A percentile compares a stretch with the other conserved stretches of the same genome.
Conservation (phyloP, 2,329 filamentous ascomycete genomes). For the Aaosphaeria arxii region DNA sequence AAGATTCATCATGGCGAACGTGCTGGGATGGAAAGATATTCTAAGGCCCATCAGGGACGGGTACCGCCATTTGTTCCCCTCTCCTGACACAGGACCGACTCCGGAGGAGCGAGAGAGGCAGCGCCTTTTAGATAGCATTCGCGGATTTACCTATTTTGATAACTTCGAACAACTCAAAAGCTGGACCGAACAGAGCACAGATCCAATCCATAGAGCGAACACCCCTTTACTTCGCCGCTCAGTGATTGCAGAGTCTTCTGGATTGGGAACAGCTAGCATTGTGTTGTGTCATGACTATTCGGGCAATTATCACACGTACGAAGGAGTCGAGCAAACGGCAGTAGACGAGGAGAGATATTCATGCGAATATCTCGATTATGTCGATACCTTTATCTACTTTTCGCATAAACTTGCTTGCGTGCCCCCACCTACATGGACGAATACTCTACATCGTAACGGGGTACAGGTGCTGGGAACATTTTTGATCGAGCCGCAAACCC, state of each 20-base stretch:
- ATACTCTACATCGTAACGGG: conserved; percentile 47
- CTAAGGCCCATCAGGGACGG: conserved; percentile 39
- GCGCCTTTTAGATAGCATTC: conserved; percentile 28
- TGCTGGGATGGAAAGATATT: conserved; percentile 38
- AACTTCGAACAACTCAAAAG: conserved; percentile 37
- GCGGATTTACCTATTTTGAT: conserved; percentile 42
- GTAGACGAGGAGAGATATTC: conserved; percentile 35
- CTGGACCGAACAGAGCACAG: conserved; percentile 30
- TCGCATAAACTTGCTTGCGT: conserved; percentile 46
- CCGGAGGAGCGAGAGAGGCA: conserved; percentile 29
- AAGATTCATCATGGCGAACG: conserved; percentile 12
- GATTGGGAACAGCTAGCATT: conserved; percentile 16
- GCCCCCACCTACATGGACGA: conserved; percentile 46
- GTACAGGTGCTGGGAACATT: conserved; percentile 44
- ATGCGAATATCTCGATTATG: conserved; percentile 44
- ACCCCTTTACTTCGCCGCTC: conserved; percentile 32
- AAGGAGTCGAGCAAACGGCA: conserved; percentile 30
- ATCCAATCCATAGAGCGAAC: conserved; percentile 38
- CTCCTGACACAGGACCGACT: conserved; percentile 31
- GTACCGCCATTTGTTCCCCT: conserved; percentile 35
- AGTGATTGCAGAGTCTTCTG: background rate
- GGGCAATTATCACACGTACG: conserved; percentile 46
- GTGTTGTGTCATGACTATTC: conserved; percentile 40
- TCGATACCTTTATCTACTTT: conserved; percentile 48
- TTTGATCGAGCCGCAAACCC: conserved; percentile 42